Evolutionary conservation across 2,329 filamentous ascomycete species (phyloP).

Genomic region (Aspergillus sojae): DNA sequence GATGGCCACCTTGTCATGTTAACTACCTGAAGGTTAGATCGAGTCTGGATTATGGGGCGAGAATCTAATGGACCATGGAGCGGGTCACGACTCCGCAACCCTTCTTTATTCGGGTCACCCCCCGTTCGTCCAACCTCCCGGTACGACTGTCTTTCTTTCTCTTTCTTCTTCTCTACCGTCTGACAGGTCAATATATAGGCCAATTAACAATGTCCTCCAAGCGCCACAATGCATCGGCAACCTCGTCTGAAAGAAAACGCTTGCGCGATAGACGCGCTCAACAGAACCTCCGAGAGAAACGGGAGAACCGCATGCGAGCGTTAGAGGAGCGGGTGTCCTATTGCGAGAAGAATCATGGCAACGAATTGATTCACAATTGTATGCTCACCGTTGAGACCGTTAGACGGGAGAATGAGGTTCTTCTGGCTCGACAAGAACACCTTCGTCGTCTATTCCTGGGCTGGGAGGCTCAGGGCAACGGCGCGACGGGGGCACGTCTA

Average conservation of each 20-base stretch:
- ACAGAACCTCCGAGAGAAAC: slow-evolving; percentile 9
- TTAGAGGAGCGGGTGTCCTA: slow-evolving; percentile 7
- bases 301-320: slow-evolving; percentile 6
- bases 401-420: not conserved
- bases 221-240: slow-evolving; percentile 2
- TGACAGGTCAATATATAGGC: not conserved
- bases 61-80: not conserved
- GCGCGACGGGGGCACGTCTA: not conserved
- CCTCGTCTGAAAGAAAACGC: slow-evolving; percentile 13
- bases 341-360: slow-evolving; percentile 3
- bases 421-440: not conserved
- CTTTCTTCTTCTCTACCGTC: not conserved
- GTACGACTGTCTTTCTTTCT: not conserved
- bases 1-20: not conserved
- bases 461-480: not conserved
- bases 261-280: slow-evolving; percentile 14
- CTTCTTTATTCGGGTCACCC: not conserved
- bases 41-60: not conserved
- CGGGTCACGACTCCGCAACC: not conserved
- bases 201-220: not conserved
- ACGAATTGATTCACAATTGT: not conserved
- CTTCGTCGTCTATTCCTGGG: not conserved
- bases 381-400: not conserved
- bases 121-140: not conserved
- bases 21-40: not conserved